These are phyloP conservation scores for Sphenostylis stenocarpa DNA, from an alignment of 306 rosid genomes.

Conservation along the genomic window DNA sequence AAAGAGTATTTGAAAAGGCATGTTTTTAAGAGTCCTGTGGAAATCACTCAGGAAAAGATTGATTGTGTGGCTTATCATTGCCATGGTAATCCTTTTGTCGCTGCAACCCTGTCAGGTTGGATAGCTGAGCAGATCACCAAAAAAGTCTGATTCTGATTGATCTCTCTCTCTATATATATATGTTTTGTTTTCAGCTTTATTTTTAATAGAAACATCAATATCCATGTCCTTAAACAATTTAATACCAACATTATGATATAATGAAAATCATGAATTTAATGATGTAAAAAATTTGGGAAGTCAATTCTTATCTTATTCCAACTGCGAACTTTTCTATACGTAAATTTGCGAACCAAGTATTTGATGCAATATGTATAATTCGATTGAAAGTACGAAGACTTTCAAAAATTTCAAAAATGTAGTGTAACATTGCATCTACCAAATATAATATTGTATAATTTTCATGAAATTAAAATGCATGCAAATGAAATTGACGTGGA, in stretches of 20 bases:
- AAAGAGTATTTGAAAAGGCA: not conserved
- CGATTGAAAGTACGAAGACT: too few species aligned
- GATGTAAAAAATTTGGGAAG: not conserved
- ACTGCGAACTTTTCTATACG: too few species aligned
- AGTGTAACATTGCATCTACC: too few species aligned
- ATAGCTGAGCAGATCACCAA: not conserved
- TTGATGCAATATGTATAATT: too few species aligned
- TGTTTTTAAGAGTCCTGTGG: not conserved
- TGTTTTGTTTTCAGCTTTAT: not conserved
- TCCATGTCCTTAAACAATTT: not conserved
- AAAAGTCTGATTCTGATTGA: not conserved
- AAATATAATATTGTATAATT: too few species aligned
- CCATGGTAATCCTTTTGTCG: constrained; percentile 19
- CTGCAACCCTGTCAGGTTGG: not conserved
- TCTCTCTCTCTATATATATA: not conserved
- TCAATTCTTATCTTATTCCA: not conserved
- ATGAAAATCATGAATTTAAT: not conserved
- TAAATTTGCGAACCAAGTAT: too few species aligned
- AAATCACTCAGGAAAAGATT: too few species aligned
- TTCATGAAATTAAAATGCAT: too few species aligned
- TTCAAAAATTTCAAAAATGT: too few species aligned
- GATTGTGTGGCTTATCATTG: not conserved
- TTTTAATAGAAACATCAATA: not conserved
- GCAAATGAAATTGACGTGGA: too few species aligned
- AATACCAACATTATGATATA: not conserved